A percentile compares a stretch with the other conserved stretches of the same genome.
Conservation (phyloP, 2,329 filamentous ascomycete genomes). For the Hymenoscyphus fructigenus region DNA sequence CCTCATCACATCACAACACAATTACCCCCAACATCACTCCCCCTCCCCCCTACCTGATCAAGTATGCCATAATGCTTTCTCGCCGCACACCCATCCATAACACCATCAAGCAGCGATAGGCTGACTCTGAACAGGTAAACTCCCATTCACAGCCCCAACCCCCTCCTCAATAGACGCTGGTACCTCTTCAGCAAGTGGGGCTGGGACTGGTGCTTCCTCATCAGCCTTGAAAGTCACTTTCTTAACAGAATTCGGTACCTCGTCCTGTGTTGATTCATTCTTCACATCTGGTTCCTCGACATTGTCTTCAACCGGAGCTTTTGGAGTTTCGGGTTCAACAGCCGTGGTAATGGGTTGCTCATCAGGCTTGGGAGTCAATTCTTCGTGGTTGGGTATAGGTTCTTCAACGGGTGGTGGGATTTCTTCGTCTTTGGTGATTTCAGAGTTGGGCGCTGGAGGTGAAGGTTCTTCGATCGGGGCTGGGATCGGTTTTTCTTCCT, state of each 20-base stretch:
- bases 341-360: not conserved
- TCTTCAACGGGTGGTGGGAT: not conserved
- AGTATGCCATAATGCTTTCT: not conserved
- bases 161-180: not conserved
- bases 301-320: not conserved
- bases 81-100: not conserved
- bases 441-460: not conserved
- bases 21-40: not conserved
- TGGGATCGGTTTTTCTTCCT: not conserved
- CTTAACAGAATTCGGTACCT: not conserved
- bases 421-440: not conserved
- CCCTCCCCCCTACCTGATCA: not conserved
- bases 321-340: not conserved
- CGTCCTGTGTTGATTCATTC: not conserved
- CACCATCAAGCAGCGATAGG: not conserved
- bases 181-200: not conserved
- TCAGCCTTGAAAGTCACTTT: not conserved
- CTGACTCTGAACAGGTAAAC: not conserved
- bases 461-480: conserved; percentile 5
- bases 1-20: not conserved
- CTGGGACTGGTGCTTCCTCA: not conserved
- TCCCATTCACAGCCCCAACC: not conserved
- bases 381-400: not conserved
- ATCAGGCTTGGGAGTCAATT: not conserved
- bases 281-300: not conserved